A percentile compares a stretch with the other conserved stretches of the same genome.
These are phyloP conservation scores for Annulohypoxylon moriforme DNA, from an alignment of 495 filamentous ascomycete species.

Conservation along the genomic window DNA sequence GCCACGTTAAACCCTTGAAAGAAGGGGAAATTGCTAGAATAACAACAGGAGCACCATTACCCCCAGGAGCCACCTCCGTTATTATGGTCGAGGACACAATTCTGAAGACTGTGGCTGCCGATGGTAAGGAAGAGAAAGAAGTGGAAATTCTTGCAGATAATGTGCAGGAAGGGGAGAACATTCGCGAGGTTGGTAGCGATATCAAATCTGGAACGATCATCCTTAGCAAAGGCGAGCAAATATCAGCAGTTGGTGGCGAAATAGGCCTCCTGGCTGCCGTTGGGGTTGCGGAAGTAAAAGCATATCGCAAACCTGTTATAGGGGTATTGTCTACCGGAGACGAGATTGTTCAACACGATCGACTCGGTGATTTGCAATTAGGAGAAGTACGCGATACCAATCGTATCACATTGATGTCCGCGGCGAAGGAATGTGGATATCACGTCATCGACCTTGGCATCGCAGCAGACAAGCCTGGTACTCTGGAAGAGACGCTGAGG, in stretches of 20 bases:
- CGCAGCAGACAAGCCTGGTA: conserved; percentile 79
- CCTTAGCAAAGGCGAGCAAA: conserved; percentile 77
- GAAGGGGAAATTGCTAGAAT: conserved; percentile 86
- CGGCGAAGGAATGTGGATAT: conserved; percentile 79
- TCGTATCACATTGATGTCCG: conserved; percentile 83
- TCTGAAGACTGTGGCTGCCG: conserved; percentile 75
- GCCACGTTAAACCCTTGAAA: conserved; percentile 67
- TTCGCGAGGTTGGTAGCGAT: conserved; percentile 92
- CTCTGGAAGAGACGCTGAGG: conserved; percentile 80
- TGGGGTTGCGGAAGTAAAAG: conserved; percentile 75
- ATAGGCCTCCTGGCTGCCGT: conserved; percentile 89
- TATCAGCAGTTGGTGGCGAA: conserved; percentile 88
- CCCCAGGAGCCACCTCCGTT: conserved; percentile 87
- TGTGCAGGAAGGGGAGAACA: conserved; percentile 84
- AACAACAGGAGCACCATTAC: conserved; percentile 93
- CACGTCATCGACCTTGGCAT: conserved; percentile 88
- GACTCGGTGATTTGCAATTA: conserved; percentile 68
- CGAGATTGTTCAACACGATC: conserved; percentile 84
- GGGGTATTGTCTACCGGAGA: conserved; percentile 95
- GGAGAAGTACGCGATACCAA: conserved; percentile 96
- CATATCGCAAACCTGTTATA: conserved; percentile 81
- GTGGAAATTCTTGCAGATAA: conserved; percentile 83
- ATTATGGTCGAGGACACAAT: conserved; percentile 98
- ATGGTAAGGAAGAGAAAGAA: conserved; percentile 83
- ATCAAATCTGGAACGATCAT: conserved; percentile 74